phyloP scores from a whole-genome alignment of 2,329 filamentous ascomycete genomes.

The Thelonectria blattea region DNA sequence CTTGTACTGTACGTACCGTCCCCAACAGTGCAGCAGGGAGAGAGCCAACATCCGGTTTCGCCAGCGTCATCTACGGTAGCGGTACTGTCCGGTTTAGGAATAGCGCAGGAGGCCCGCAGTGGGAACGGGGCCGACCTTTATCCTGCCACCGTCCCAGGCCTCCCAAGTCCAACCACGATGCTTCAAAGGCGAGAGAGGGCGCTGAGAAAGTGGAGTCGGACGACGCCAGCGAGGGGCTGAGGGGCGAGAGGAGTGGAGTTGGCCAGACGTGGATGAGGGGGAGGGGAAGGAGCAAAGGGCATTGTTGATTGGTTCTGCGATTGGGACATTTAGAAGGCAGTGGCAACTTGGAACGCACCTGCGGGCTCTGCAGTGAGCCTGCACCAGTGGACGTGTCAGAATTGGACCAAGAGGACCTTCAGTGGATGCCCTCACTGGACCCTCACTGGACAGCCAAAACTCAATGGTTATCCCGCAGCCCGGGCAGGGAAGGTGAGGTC shows the following conservation, averaged over 20 bases:
- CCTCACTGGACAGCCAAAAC: not conserved
- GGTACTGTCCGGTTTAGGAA: constrained; percentile 11
- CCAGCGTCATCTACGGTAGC: constrained; percentile 16
- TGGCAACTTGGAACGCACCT: not conserved
- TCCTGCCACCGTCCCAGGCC: constrained; percentile 4
- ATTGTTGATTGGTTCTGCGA: no score
- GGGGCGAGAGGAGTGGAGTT: not conserved
- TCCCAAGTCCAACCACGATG: constrained; percentile 2
- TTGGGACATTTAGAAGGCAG: not conserved
- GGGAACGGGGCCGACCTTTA: constrained; percentile 7
- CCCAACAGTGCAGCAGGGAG: not conserved
- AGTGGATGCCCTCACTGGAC: not conserved
- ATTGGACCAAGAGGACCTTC: not conserved
- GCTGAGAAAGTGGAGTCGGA: not conserved
- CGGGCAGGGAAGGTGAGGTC: not conserved
- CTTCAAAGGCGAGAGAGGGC: constrained; percentile 1
- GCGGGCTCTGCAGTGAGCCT: no score
- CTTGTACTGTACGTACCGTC: constrained; percentile 2
- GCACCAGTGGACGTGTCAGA: not conserved
- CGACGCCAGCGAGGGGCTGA: not conserved
- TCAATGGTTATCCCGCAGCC: not conserved
- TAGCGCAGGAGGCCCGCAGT: constrained; percentile 6
- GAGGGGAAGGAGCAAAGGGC: not conserved
- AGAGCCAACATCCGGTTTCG: not conserved
- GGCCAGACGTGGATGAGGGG: not conserved